Percentiles rank a stretch among this genome's conserved stretches.
phyloP scores from a whole-genome alignment of 129 eudicot species.

The Centella asiatica region DNA sequence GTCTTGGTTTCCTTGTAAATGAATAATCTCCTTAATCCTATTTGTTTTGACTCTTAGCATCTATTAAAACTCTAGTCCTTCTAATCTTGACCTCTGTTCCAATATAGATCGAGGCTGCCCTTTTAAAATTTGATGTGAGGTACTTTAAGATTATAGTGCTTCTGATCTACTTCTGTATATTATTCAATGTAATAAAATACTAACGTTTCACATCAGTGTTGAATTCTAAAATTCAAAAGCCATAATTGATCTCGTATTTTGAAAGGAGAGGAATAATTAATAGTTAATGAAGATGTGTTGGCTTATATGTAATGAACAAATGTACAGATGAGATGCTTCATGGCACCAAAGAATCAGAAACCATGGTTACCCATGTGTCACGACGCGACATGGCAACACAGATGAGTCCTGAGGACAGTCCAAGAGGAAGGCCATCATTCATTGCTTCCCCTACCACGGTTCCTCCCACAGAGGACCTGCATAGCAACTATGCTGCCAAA shows the following conservation, averaged over 20 bases:
- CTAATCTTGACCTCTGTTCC: no score
- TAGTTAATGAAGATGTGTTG: not conserved
- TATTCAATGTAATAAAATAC: no score
- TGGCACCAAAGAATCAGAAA: constrained; percentile 28
- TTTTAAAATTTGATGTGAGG: no score
- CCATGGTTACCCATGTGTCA: constrained; percentile 25
- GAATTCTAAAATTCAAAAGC: no score
- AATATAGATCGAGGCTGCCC: no score
- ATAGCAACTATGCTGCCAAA: constrained; percentile 22
- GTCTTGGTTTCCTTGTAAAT: no score
- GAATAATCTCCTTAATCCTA: no score
- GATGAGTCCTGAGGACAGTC: constrained; percentile 71
- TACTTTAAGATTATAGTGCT: no score
- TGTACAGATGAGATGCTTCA: constrained; percentile 52
- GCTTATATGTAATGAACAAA: constrained; percentile 13
- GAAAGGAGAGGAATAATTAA: no score
- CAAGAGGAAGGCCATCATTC: constrained; percentile 30
- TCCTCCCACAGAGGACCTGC: constrained; percentile 17
- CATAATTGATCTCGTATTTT: no score
- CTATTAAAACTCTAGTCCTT: not conserved
- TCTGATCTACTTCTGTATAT: no score
- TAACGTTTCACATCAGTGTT: no score
- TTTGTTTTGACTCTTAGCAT: not conserved
- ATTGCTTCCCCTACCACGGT: constrained; percentile 36
- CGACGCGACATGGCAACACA: constrained; percentile 93